Evolutionary conservation across 78 protist species (phyloP).

Genomic region (Tieghemostelium lacteum): DNA sequence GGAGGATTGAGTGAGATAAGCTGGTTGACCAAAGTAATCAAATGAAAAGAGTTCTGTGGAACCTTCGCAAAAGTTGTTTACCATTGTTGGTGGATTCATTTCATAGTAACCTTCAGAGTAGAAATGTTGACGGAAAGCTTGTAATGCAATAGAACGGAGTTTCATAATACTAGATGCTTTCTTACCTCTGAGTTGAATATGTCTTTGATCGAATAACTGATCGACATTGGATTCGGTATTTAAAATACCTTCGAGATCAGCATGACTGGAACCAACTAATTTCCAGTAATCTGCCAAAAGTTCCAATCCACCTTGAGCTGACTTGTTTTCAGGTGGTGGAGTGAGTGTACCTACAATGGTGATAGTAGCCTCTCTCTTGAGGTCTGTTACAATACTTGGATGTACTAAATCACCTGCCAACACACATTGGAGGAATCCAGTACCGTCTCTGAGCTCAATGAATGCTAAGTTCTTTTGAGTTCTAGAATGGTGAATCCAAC

Average conservation of each 20-base stretch:
- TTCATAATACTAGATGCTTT: slow-evolving; percentile 80
- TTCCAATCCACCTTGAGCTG: slow-evolving; percentile 90
- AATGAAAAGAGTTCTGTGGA: slow-evolving; percentile 88
- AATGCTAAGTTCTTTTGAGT: slow-evolving; percentile 83
- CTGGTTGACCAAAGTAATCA: slow-evolving; percentile 80
- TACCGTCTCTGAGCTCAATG: slow-evolving; percentile 96
- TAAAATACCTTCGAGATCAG: slow-evolving; percentile 86
- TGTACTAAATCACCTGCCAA: slow-evolving; percentile 24
- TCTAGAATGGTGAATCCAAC: slow-evolving; percentile 95
- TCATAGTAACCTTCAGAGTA: slow-evolving; percentile 82
- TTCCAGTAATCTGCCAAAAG: slow-evolving; percentile 88
- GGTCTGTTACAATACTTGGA: slow-evolving; percentile 35
- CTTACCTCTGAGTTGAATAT: slow-evolving; percentile 91
- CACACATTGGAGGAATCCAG: slow-evolving; percentile 92
- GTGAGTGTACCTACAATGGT: slow-evolving; percentile 78
- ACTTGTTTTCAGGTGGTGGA: slow-evolving; percentile 83
- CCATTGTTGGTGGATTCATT: slow-evolving; percentile 97
- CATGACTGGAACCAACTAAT: slow-evolving; percentile 69
- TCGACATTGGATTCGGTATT: slow-evolving; percentile 86
- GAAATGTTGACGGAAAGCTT: slow-evolving; percentile 93
- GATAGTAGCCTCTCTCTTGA: slow-evolving; percentile 84
- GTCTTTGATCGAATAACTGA: slow-evolving; percentile 90
- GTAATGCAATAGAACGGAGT: slow-evolving; percentile 59
- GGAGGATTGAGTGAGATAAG: slow-evolving; percentile 97
- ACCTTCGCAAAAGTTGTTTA: slow-evolving; percentile 97